Evolutionary conservation across 352 stramenopile genomes (phyloP).

Genomic region (Phytophthora megakarya): DNA sequence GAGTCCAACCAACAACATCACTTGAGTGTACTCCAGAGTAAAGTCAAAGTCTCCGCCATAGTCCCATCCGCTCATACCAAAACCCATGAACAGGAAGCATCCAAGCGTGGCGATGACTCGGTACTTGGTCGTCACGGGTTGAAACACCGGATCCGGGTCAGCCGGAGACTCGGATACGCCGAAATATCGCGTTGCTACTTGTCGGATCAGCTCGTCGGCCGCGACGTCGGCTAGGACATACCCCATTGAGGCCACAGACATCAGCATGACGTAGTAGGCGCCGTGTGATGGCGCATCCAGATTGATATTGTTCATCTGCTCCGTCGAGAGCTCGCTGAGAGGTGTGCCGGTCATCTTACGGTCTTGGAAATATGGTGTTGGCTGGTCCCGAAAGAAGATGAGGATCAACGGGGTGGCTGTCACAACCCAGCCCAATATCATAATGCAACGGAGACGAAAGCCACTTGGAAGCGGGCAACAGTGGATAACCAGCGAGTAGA

Average conservation of each 20-base stretch:
- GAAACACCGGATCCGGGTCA: conserved; percentile 33
- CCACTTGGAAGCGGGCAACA: conserved; percentile 32
- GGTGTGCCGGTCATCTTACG: conserved; percentile 32
- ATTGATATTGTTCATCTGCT: conserved; percentile 47
- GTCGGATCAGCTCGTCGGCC: conserved; percentile 57
- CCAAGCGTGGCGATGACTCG: conserved; percentile 43
- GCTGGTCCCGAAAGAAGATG: conserved; percentile 47
- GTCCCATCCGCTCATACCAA: conserved; percentile 59
- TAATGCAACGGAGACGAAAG: conserved; percentile 33
- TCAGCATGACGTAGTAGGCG: conserved; percentile 60
- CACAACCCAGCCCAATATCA: conserved; percentile 54
- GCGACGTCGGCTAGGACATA: conserved; percentile 84
- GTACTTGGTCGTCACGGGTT: conserved; percentile 41
- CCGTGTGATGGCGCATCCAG: conserved; percentile 44
- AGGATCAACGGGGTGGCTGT: conserved; percentile 33
- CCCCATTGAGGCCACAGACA: conserved; percentile 70
- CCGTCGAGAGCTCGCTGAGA: conserved; percentile 27
- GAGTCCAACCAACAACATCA: conserved; percentile 50
- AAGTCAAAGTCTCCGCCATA: conserved; percentile 75
- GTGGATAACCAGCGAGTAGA: conserved; percentile 50
- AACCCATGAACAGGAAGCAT: conserved; percentile 59
- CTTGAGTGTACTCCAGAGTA: conserved; percentile 49
- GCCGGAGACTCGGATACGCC: conserved; percentile 9
- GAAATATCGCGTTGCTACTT: conserved; percentile 34
- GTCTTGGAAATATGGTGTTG: conserved; percentile 54